Conservation (phyloP, 2,329 filamentous ascomycete species). For the Boeremia lycopersici region DNA sequence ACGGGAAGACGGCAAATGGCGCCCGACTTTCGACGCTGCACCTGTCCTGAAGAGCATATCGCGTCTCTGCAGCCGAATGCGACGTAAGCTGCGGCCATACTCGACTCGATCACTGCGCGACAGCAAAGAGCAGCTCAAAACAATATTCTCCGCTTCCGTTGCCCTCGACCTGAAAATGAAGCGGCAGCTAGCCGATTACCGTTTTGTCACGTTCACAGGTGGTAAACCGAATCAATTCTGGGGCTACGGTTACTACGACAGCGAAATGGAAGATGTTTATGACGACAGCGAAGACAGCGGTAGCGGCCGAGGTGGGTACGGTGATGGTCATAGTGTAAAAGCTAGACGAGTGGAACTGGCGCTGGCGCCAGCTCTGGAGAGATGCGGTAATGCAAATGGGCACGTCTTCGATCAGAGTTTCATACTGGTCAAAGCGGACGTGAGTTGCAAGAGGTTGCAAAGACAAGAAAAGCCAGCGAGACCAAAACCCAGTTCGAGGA, state of each 20-base stretch:
- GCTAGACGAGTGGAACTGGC: slow-evolving; percentile 40
- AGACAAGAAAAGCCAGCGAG: slow-evolving; percentile 25
- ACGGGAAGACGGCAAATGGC: slow-evolving; percentile 45
- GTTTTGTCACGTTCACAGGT: slow-evolving; percentile 46
- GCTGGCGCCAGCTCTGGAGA: slow-evolving; percentile 46
- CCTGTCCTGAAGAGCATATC: slow-evolving; percentile 44
- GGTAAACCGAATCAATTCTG: slow-evolving; percentile 40
- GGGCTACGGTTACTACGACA: slow-evolving; percentile 46
- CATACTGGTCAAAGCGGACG: slow-evolving; percentile 47
- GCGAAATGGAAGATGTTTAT: slow-evolving; percentile 47
- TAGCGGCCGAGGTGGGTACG: slow-evolving; percentile 15
- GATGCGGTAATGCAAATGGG: slow-evolving; percentile 48
- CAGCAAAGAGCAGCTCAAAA: slow-evolving; percentile 42
- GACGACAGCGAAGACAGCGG: slow-evolving; percentile 32
- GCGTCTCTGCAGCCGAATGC: slow-evolving; percentile 38
- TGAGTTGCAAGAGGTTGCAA: slow-evolving; percentile 43
- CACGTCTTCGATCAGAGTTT: slow-evolving; percentile 47
- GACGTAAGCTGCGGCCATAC: slow-evolving; percentile 42
- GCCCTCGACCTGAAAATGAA: slow-evolving; percentile 48
- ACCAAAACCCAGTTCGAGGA: slow-evolving; percentile 17
- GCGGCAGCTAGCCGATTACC: slow-evolving; percentile 44
- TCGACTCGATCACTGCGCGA: slow-evolving; percentile 34
- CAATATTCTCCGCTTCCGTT: slow-evolving; percentile 44
- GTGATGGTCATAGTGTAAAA: slow-evolving; percentile 18
- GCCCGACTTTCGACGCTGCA: slow-evolving; percentile 43